Base-by-base conservation (phyloP, 345 rosid species). In the Populus tremula region DNA sequence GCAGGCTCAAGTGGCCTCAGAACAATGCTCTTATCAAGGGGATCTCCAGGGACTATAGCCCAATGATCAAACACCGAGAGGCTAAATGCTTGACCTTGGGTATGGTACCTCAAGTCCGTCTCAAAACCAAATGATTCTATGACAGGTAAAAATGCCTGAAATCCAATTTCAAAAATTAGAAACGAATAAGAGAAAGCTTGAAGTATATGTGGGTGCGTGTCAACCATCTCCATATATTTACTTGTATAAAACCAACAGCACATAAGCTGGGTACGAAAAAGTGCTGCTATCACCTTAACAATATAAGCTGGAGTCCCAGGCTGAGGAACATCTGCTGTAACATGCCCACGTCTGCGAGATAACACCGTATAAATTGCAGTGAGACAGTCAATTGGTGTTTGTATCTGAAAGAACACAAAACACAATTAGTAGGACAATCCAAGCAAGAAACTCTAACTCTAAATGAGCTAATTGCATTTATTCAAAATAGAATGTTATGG, bases 281-380 rank as follows among this genome's bases (percentile, higher is more conserved):
- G 47, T 43, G 47, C 47, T 43, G 14, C 47, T 13, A 20, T 53
- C 59, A 93, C 98, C 98, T 96, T 96, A 64, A 96, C 99, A 69
- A 91, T 93, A 81, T 96, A 96, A 67, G 92, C 91, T 1, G 99
- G 99, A 16, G 98, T 96, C 75, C 99, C 97, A 0, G 99, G 98
- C 82, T 93, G 99, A 79, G 99, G 99, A 78, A 96, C 93, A 83
- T 96, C 97, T 43, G 98, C 92, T 25, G 99, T 96, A 66, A 93
- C 96, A 77, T 93, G 98, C 43, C 99, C 99, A 90, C 97, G 97
- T 75, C 97, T 92, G 27, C 97, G 93, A 65, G 98, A 96, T 71
- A 93, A 76, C 73, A 96, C 98, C 0, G 97, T 96, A 82, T 96
- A 96, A 80, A 96, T 92, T 36, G 97, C 98, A 76, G 97, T 88